Percentiles rank a stretch among this genome's conserved stretches.
Evolutionary conservation across 225 moss, liverwort and hornwort species (phyloP).

Genomic region (Pleurozium schreberi): DNA sequence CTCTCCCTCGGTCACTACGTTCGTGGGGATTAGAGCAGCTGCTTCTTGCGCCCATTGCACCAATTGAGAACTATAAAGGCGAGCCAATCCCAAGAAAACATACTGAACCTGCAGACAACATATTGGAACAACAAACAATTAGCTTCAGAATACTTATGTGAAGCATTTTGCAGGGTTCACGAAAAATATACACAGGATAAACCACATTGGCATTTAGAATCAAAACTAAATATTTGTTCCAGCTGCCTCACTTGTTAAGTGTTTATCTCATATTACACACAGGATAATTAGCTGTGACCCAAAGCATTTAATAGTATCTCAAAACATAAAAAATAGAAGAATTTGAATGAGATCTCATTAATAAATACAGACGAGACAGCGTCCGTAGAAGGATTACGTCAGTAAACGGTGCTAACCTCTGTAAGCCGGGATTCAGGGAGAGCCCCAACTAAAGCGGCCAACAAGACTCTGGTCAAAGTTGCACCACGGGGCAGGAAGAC

Average conservation of each 20-base stretch:
- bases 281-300: not conserved
- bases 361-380: not conserved
- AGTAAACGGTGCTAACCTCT: constrained; percentile 25
- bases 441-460: constrained; percentile 84
- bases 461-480: constrained; percentile 67
- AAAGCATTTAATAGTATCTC: not conserved
- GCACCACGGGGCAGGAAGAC: constrained; percentile 66
- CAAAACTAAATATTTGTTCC: not conserved
- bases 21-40: constrained; percentile 53
- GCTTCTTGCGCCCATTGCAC: constrained; percentile 86
- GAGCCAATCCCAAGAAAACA: constrained; percentile 56
- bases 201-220: not conserved
- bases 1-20: constrained; percentile 63
- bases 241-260: not conserved
- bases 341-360: not conserved
- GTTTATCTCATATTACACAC: not conserved
- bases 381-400: not conserved
- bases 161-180: not conserved
- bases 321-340: not conserved
- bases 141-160: not conserved
- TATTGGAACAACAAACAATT: not conserved
- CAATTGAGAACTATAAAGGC: constrained; percentile 67
- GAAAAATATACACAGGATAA: not conserved
- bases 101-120: constrained; percentile 37
- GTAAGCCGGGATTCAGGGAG: constrained; percentile 79